Evolutionary conservation across 23 red algal genomes (phyloP), one percentile per base, ranked within the genome.

Genomic region (Gracilaria caudata): DNA sequence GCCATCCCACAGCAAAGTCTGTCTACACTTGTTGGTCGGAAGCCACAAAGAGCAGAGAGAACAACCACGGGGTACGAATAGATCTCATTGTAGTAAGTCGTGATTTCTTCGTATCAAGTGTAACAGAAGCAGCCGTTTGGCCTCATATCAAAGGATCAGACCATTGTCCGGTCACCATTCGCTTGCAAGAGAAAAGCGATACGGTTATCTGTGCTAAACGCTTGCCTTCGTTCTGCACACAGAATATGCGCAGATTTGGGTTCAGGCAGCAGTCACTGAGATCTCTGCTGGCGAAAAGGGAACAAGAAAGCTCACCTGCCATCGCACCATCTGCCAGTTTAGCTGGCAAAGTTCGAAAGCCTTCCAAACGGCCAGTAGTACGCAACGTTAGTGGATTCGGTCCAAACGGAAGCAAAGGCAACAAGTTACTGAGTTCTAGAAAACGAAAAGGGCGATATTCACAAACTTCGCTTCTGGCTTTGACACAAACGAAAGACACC

Each of bases 21-120:
- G 51, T 55, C 13, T 92, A 84, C 73, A 82, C 88, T 41, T 92
- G 88, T 41, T 92, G 88, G 88, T 81, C 74, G 5, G 79, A 92
- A 51, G 68, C 79, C 6, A 92, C 88, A 63, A 64, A 34, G 38
- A 38, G 54, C 37, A 64, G 88, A 58, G 88, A 92, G 40, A 92
- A 75, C 46, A 92, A 92, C 78, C 81, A 92, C 30, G 88, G 88
- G 33, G 51, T 53, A 19, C 72, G 88, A 59, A 92, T 92, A 49
- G 88, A 92, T 51, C 70, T 84, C 20, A 81, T 92, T 8, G 68
- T 92, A 51, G 46, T 74, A 19, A 79, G 66, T 73, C 79, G 81
- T 41, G 79, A 92, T 41, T 65, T 92, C 19, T 83, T 92, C 74
- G 30, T 11, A 8, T 56, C 63, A 37, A 55, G 51, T 38, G 68